Evolutionary conservation across 1,139 yeast genomes (phyloP).

Genomic region (Ogataea hybrid): DNA sequence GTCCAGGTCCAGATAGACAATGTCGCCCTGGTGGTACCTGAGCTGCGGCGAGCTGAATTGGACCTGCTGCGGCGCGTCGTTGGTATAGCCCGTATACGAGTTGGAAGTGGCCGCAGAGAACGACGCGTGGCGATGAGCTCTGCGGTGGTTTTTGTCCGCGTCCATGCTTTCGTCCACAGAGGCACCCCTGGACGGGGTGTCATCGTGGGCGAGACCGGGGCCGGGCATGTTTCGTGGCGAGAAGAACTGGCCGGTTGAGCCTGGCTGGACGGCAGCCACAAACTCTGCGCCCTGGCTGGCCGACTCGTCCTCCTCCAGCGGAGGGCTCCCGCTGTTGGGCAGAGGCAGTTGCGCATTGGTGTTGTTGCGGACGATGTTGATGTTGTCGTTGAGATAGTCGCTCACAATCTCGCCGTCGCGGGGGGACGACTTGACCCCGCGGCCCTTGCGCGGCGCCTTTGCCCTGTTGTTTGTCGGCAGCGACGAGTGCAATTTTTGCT

Average conservation of each 20-base stretch:
- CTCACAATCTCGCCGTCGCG: conserved; percentile 31
- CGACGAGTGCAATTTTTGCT: conserved; percentile 84
- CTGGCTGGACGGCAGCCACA: not conserved
- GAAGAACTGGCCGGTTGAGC: conserved; percentile 17
- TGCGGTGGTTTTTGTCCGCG: conserved; percentile 16
- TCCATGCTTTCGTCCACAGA: not conserved
- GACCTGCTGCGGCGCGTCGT: conserved; percentile 59
- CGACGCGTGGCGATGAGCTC: conserved; percentile 60
- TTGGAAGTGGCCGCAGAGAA: conserved; percentile 77
- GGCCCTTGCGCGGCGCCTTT: conserved; percentile 29
- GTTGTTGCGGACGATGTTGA: conserved; percentile 36
- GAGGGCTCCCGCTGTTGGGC: conserved; percentile 18
- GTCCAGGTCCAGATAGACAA: conserved; percentile 28
- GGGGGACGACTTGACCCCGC: conserved; percentile 35
- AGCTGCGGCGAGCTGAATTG: conserved; percentile 81
- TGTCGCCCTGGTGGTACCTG: conserved; percentile 26
- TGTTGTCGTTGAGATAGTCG: conserved; percentile 35
- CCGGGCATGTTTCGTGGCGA: conserved; percentile 5
- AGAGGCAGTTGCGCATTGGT: conserved; percentile 33
- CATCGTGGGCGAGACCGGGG: not conserved
- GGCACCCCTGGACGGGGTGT: conserved; percentile 7
- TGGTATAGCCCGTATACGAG: conserved; percentile 52
- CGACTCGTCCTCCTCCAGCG: conserved; percentile 11
- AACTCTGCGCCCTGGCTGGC: conserved; percentile 9
- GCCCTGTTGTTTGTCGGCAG: conserved; percentile 36